Percentiles rank a stretch among this genome's conserved stretches.
Conservation (phyloP, 2,329 filamentous ascomycete species). For the Colletotrichum nymphaeae region DNA sequence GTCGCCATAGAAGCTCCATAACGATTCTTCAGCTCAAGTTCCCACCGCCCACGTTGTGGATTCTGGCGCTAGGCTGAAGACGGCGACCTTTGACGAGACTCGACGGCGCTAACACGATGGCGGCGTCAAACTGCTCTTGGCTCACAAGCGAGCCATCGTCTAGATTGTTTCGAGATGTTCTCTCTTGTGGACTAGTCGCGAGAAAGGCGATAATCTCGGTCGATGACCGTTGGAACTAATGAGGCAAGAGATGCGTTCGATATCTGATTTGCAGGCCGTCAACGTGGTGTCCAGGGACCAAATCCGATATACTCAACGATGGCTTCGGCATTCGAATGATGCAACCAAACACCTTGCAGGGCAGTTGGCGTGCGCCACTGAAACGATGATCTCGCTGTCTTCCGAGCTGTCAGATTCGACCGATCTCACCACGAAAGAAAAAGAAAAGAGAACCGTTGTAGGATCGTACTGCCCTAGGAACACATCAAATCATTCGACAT, state of each 20-base stretch:
- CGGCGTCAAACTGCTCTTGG: slow-evolving; percentile 15
- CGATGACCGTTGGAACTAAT: slow-evolving; percentile 1
- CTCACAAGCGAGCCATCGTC: background rate
- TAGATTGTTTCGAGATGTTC: slow-evolving; percentile 8
- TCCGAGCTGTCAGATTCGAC: background rate
- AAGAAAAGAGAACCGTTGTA: background rate
- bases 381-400: slow-evolving; percentile 5
- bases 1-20: background rate
- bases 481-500: background rate
- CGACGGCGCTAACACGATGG: background rate
- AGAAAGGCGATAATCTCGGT: background rate
- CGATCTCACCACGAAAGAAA: background rate
- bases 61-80: slow-evolving; percentile 9
- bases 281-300: slow-evolving; percentile 5
- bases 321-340: background rate
- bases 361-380: slow-evolving; percentile 25
- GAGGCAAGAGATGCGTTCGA: background rate
- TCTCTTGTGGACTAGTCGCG: background rate
- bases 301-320: background rate
- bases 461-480: background rate
- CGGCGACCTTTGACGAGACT: slow-evolving; percentile 11
- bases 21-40: slow-evolving; percentile 2
- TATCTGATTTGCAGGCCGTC: background rate
- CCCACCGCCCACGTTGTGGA: slow-evolving; percentile 1
- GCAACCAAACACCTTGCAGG: background rate